Evolutionary conservation across 2,329 filamentous ascomycete species (phyloP), one percentile per base, ranked within the genome.

Genomic region (Hypomyces perniciosus): DNA sequence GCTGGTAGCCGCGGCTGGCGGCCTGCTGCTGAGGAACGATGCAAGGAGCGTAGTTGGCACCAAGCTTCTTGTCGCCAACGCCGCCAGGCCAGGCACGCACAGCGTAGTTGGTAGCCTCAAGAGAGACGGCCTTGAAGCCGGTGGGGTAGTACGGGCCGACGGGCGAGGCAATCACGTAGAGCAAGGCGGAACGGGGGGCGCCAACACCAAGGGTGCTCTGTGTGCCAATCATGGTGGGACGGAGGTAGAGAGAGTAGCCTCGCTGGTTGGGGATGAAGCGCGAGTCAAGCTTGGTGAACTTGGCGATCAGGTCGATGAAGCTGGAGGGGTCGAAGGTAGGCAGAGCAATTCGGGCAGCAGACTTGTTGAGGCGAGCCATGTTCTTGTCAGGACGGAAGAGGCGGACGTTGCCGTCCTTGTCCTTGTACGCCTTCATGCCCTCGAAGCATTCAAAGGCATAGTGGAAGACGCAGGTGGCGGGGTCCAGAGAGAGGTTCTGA

Each of bases 341-440:
- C 57, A 99, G 78, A 9, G 93, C 92, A 72, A 99, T 97, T 58
- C 93, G 88, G 37, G 88, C 83, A 44, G 88, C 83, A 2, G 91
- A 96, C 70, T 86, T 89, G 78, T 97, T 99, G 71, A 99, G 74
- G 54, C 93, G 86, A 57, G 78, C 84, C 92, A 97, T 97, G 77
- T 99, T 99, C 80, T 83, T 93, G 68, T 95, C 86, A 2, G 93
- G 93, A 33, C 93, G 83, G 80, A 99, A 99, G 49, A 99, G 77
- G 50, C 92, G 85, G 60, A 96, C 81, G 53, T 84, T 74, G 61
- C 89, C 89, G 40, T 81, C 67, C 62, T 79, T 82, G 73, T 95
- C 90, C 72, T 92, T 95, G 80, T 99, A 99, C 54, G 93, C 93
- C 77, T 99, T 99, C 90, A 97, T 96, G 61, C 93, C 93, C 76